Conservation (phyloP, 148 eudicot genomes). For the Camellia sinensis region DNA sequence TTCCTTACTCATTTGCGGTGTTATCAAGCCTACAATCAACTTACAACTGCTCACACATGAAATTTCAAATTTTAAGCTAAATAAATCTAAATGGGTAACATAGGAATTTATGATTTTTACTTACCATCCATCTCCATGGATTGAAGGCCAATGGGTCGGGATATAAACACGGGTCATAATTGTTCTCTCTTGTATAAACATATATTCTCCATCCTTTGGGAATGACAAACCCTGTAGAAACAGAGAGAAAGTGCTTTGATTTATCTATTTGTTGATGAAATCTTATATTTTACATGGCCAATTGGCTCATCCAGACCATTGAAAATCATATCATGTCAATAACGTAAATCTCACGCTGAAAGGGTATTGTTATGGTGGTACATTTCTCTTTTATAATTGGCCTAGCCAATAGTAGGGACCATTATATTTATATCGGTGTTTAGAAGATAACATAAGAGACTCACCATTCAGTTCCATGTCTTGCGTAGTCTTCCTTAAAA, state of each 20-base stretch:
- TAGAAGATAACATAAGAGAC: constrained; percentile 15
- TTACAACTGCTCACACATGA: too few species aligned
- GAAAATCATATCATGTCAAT: too few species aligned
- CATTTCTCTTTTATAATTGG: too few species aligned
- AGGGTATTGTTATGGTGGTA: too few species aligned
- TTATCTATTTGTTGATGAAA: not conserved
- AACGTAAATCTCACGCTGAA: too few species aligned
- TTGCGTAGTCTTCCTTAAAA: constrained; percentile 84
- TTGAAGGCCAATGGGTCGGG: constrained; percentile 83
- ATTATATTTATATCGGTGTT: not conserved
- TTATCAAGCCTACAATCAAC: too few species aligned
- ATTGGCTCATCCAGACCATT: too few species aligned
- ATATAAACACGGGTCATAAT: constrained; percentile 74
- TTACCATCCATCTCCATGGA: constrained; percentile 99
- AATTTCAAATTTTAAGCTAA: too few species aligned
- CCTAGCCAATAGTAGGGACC: too few species aligned
- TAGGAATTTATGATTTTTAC: not conserved
- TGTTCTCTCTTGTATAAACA: constrained; percentile 86
- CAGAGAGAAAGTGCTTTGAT: not conserved
- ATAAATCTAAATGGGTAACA: not conserved
- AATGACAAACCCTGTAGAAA: constrained; percentile 65
- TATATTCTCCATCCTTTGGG: constrained; percentile 99
- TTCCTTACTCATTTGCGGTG: too few species aligned
- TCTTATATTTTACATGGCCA: too few species aligned
- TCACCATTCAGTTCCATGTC: constrained; percentile 96